Evolutionary conservation across 139 green algal species (phyloP).

Genomic region (Limnomonas spitsbergensis): DNA sequence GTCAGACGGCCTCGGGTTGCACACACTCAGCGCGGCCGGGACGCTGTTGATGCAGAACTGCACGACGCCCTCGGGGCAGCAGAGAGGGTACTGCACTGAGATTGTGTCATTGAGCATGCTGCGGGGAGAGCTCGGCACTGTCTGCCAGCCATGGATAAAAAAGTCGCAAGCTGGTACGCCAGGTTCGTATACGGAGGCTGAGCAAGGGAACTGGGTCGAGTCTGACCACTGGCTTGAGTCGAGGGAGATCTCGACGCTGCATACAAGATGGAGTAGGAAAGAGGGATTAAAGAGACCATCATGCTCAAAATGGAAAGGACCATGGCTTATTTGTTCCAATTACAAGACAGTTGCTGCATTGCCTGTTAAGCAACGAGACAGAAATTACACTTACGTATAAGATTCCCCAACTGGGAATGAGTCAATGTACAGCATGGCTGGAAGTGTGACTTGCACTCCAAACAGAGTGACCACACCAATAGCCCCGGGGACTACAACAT

Average conservation of each 20-base stretch:
- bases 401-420: not conserved
- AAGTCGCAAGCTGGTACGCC: slow-evolving; percentile 33
- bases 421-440: not conserved
- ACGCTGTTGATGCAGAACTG: not conserved
- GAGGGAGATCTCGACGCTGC: slow-evolving; percentile 24
- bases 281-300: no score
- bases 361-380: no score
- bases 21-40: not conserved
- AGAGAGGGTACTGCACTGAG: not conserved
- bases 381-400: not conserved
- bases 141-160: slow-evolving; percentile 41
- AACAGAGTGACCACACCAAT: not conserved
- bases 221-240: slow-evolving; percentile 17
- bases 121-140: slow-evolving; percentile 4
- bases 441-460: not conserved
- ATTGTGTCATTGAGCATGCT: not conserved
- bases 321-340: no score
- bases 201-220: slow-evolving; percentile 30
- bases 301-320: no score
- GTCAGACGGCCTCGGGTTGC: not conserved
- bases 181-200: slow-evolving; percentile 9
- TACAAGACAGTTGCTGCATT: no score
- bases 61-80: slow-evolving; percentile 9
- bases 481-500: not conserved
- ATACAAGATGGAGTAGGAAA: no score